Percentiles rank a stretch among this genome's conserved stretches.
Conservation (phyloP, 2,329 filamentous ascomycete species). For the Thermoascus crustaceus region DNA sequence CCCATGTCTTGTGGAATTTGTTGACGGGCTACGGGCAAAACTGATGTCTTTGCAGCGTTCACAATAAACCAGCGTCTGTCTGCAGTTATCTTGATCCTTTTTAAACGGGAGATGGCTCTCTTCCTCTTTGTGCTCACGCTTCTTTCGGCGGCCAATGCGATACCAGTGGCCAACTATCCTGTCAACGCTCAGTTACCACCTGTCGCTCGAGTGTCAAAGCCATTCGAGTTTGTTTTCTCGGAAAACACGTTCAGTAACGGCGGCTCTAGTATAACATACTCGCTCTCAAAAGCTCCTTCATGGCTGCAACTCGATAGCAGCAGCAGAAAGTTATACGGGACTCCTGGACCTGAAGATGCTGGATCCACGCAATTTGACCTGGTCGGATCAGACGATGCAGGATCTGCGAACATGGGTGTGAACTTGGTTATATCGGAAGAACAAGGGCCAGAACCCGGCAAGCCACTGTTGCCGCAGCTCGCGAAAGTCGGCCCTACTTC, state of each 20-base stretch:
- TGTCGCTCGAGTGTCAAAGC: constrained; percentile 59
- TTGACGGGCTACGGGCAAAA: background rate
- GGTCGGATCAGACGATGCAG: constrained; percentile 59
- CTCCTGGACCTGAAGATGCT: constrained; percentile 49
- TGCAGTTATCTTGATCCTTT: constrained; percentile 10
- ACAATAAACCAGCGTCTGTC: constrained; percentile 8
- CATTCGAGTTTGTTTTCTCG: constrained; percentile 37
- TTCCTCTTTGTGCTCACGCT: constrained; percentile 19
- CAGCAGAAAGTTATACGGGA: constrained; percentile 61
- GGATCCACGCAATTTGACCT: constrained; percentile 57
- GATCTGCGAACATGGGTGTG: constrained; percentile 55
- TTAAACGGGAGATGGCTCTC: constrained; percentile 17
- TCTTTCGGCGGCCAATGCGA: constrained; percentile 23
- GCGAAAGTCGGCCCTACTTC: constrained; percentile 28
- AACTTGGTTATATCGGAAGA: constrained; percentile 60
- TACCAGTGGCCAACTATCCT: constrained; percentile 52
- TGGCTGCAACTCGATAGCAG: constrained; percentile 67
- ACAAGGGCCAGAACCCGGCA: constrained; percentile 27
- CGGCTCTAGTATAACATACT: constrained; percentile 53
- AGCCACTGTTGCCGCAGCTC: constrained; percentile 29
- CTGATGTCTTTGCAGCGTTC: background rate
- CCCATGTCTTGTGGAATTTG: background rate
- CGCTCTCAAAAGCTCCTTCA: constrained; percentile 54
- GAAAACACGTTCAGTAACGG: constrained; percentile 61
- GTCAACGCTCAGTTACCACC: constrained; percentile 79